Percentiles rank a stretch among this genome's conserved stretches.
Conservation (phyloP, 108 stramenopile genomes). For the Chaetoceros tenuissimus region DNA sequence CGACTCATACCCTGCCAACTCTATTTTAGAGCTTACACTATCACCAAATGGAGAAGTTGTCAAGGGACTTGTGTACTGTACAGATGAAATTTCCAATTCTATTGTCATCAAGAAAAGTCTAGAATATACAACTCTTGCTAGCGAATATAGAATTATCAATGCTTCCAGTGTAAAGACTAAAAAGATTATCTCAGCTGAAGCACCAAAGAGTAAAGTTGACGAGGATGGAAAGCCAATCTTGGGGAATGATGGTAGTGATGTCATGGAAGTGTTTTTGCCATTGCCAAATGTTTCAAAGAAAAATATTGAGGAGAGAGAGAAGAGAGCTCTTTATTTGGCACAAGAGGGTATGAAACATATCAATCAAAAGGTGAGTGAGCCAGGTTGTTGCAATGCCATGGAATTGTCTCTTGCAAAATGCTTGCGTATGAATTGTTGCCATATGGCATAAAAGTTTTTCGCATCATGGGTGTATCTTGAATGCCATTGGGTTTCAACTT, state of each 20-base stretch:
- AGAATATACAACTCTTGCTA: constrained; percentile 30
- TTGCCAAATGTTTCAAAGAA: constrained; percentile 38
- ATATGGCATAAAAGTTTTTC: background rate
- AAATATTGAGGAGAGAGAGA: constrained; percentile 69
- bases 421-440: background rate
- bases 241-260: background rate
- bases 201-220: constrained; percentile 7
- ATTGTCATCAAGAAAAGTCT: constrained; percentile 50
- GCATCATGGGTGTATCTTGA: no score
- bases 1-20: background rate
- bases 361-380: constrained; percentile 61
- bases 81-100: constrained; percentile 50
- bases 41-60: constrained; percentile 8
- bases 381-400: background rate
- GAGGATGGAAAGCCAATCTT: background rate
- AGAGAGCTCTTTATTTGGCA: constrained; percentile 55
- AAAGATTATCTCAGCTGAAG: constrained; percentile 19
- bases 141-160: constrained; percentile 37
- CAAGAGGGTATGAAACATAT: constrained; percentile 70
- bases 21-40: background rate
- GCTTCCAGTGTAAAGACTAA: constrained; percentile 26
- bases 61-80: constrained; percentile 62
- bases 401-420: background rate
- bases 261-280: constrained; percentile 13
- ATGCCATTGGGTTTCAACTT: no score